A percentile compares a stretch with the other conserved stretches of the same genome.
phyloP scores from a whole-genome alignment of 495 filamentous ascomycete species.

The Pseudevernia furfuracea region DNA sequence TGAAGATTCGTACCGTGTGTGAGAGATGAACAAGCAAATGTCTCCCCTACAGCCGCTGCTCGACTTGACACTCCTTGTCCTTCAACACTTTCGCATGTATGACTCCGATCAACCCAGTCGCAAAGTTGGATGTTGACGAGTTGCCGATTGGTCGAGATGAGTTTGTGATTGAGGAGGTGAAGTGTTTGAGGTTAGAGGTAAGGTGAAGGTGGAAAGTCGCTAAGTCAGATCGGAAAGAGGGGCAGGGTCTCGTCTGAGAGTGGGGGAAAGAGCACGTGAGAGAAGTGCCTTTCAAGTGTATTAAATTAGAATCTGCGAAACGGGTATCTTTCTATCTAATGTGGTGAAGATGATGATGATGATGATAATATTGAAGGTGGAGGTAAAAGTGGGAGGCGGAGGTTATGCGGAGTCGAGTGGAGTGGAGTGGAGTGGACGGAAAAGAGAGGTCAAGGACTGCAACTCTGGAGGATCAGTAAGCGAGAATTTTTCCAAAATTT shows the following conservation, averaged over 20 bases:
- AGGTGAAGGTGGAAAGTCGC: slow-evolving; percentile 26
- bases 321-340: slow-evolving; percentile 23
- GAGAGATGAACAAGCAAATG: slow-evolving; percentile 99
- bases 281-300: slow-evolving; percentile 23
- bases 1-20: slow-evolving; percentile 56
- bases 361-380: slow-evolving; percentile 4
- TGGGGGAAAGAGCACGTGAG: slow-evolving; percentile 22
- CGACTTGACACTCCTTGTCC: slow-evolving; percentile 21
- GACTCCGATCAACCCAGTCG: not conserved
- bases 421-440: too few relatives aligned
- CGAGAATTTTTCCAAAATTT: slow-evolving; percentile 10
- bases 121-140: not conserved
- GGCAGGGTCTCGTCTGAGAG: slow-evolving; percentile 24
- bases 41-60: slow-evolving; percentile 64
- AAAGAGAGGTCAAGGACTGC: slow-evolving; percentile 18
- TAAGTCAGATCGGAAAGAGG: slow-evolving; percentile 30
- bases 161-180: slow-evolving; percentile 9
- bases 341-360: not conserved
- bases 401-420: not conserved
- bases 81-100: slow-evolving; percentile 12
- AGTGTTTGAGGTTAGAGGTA: slow-evolving; percentile 18
- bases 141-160: slow-evolving; percentile 1
- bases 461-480: slow-evolving; percentile 16
- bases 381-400: not conserved
- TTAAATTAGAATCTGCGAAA: slow-evolving; percentile 23